Evolutionary conservation across 2,329 filamentous ascomycete genomes (phyloP).

Genomic region (Ophiostoma sp.): DNA sequence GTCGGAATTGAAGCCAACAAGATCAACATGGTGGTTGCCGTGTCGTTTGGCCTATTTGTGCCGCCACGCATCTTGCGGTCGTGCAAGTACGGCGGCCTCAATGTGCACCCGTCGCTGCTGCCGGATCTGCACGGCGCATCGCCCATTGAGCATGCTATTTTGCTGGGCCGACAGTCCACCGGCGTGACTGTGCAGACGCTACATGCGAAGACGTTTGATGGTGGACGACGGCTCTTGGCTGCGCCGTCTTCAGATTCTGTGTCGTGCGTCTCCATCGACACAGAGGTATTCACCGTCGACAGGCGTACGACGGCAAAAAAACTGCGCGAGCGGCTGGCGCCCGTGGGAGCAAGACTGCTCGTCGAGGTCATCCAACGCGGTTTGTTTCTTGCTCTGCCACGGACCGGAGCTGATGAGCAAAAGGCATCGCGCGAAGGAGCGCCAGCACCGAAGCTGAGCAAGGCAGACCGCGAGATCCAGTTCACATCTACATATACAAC

Average conservation of each 20-base stretch:
- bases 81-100: slow-evolving; percentile 78
- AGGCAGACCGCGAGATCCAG: slow-evolving; percentile 57
- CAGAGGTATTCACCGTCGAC: slow-evolving; percentile 8
- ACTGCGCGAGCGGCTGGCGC: slow-evolving; percentile 51
- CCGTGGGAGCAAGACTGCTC: slow-evolving; percentile 65
- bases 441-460: slow-evolving; percentile 67
- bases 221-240: slow-evolving; percentile 69
- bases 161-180: slow-evolving; percentile 54
- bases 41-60: slow-evolving; percentile 90
- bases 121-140: slow-evolving; percentile 82
- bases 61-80: slow-evolving; percentile 65
- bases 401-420: neutral
- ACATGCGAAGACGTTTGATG: slow-evolving; percentile 69
- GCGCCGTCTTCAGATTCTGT: slow-evolving; percentile 38
- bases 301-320: slow-evolving; percentile 39
- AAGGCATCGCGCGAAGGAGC: slow-evolving; percentile 30
- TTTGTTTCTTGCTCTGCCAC: slow-evolving; percentile 51
- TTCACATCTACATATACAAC: slow-evolving; percentile 44
- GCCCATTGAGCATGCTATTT: slow-evolving; percentile 77
- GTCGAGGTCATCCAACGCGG: slow-evolving; percentile 56
- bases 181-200: slow-evolving; percentile 87
- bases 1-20: slow-evolving; percentile 25
- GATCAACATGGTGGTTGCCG: slow-evolving; percentile 78
- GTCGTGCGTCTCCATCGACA: no score
- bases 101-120: slow-evolving; percentile 86